Evolutionary conservation across 2,329 filamentous ascomycete genomes (phyloP).

Genomic region (Emmonsia crescens): DNA sequence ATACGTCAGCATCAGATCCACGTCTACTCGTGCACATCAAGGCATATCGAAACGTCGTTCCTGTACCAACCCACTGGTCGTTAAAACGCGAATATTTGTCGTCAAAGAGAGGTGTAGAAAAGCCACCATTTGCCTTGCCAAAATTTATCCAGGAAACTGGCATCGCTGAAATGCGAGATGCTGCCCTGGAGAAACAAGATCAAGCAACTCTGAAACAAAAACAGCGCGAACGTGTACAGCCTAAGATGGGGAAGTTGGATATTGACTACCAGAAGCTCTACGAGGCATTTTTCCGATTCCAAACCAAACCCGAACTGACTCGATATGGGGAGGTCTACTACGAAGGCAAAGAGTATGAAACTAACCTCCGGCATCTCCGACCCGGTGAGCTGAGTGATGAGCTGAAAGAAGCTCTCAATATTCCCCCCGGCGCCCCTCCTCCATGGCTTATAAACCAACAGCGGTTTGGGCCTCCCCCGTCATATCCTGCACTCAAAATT

Average conservation of each 20-base stretch:
- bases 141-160: constrained; percentile 97
- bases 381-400: constrained; percentile 84
- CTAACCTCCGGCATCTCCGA: constrained; percentile 79
- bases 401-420: constrained; percentile 83
- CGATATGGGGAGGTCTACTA: constrained; percentile 99
- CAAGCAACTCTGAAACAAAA: constrained; percentile 89
- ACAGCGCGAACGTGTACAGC: constrained; percentile 83
- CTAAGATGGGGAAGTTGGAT: constrained; percentile 93
- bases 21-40: constrained; percentile 88
- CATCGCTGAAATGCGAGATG: constrained; percentile 96
- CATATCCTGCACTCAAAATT: constrained; percentile 90
- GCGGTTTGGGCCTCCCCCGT: constrained; percentile 82
- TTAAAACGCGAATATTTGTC: constrained; percentile 95
- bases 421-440: constrained; percentile 82
- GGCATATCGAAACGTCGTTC: constrained; percentile 86
- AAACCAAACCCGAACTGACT: constrained; percentile 89
- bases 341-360: constrained; percentile 96
- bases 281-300: constrained; percentile 95
- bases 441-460: constrained; percentile 98
- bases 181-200: constrained; percentile 89
- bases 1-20: constrained; percentile 83
- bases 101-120: constrained; percentile 93
- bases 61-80: constrained; percentile 88
- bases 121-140: constrained; percentile 80
- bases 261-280: constrained; percentile 98